phyloP scores from a whole-genome alignment of 495 filamentous ascomycete genomes.

The Neurospora tetrasperma region DNA sequence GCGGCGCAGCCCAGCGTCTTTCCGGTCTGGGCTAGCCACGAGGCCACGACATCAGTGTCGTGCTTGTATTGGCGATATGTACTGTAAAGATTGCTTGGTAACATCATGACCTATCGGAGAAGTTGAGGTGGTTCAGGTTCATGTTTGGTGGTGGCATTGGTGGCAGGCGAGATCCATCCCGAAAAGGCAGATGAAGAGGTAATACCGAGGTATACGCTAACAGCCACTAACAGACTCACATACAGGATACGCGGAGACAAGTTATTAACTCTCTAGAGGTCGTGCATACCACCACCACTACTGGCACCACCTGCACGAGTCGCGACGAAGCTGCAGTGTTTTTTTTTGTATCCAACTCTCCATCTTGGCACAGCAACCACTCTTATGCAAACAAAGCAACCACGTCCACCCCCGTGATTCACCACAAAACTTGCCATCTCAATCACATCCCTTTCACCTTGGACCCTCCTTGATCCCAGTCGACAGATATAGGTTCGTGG shows the following conservation, averaged over 20 bases:
- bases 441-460: slow-evolving; percentile 3
- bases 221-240: neutral
- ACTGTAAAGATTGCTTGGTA: neutral
- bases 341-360: neutral
- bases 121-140: neutral
- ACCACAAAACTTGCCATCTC: neutral
- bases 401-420: neutral
- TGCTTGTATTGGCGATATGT: neutral
- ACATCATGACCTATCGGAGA: neutral
- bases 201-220: neutral
- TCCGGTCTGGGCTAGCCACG: neutral
- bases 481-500: slow-evolving; percentile 41
- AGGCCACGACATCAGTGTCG: neutral
- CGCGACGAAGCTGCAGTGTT: neutral
- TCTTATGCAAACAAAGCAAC: neutral
- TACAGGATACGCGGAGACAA: too few species aligned
- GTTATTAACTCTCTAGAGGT: neutral
- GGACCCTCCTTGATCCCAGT: slow-evolving; percentile 32
- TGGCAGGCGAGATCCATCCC: neutral
- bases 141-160: neutral
- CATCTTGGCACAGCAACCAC: neutral
- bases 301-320: neutral
- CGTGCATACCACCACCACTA: neutral
- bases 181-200: neutral
- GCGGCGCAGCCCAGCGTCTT: neutral